Evolutionary conservation across 306 rosid genomes (phyloP).

Genomic region (Spatholobus suberectus): DNA sequence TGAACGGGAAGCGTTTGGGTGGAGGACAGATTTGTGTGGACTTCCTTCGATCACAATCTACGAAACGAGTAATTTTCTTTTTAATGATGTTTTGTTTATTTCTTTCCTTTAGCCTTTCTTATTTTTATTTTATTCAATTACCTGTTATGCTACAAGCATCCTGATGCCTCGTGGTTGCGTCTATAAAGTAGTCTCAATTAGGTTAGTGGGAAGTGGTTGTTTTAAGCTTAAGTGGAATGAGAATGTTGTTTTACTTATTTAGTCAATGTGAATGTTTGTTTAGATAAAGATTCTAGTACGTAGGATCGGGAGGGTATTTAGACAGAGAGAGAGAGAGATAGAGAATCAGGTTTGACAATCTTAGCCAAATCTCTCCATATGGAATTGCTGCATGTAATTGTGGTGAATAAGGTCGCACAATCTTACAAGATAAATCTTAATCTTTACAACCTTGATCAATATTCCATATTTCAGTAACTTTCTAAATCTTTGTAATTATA

Average conservation of each 20-base stretch:
- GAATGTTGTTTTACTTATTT: not conserved
- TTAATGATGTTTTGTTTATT: conserved; percentile 1
- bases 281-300: not conserved
- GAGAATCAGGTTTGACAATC: not conserved
- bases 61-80: conserved; percentile 53
- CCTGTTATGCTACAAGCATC: not conserved
- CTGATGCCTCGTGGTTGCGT: not conserved
- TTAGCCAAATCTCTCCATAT: not conserved
- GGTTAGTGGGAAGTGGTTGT: not conserved
- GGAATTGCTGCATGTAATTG: not conserved
- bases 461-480: not conserved
- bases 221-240: not conserved
- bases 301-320: no score
- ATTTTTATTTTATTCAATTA: not conserved
- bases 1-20: conserved; percentile 77
- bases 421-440: not conserved
- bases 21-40: conserved; percentile 82
- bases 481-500: conserved; percentile 4
- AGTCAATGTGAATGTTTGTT: not conserved
- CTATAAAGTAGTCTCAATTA: not conserved
- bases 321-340: no score
- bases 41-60: conserved; percentile 70
- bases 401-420: not conserved
- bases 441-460: not conserved
- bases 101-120: not conserved